Evolutionary conservation across 176 grass and related monocot species (phyloP), one percentile per base, ranked within the genome.

Genomic region (Tuctoria greenei): DNA sequence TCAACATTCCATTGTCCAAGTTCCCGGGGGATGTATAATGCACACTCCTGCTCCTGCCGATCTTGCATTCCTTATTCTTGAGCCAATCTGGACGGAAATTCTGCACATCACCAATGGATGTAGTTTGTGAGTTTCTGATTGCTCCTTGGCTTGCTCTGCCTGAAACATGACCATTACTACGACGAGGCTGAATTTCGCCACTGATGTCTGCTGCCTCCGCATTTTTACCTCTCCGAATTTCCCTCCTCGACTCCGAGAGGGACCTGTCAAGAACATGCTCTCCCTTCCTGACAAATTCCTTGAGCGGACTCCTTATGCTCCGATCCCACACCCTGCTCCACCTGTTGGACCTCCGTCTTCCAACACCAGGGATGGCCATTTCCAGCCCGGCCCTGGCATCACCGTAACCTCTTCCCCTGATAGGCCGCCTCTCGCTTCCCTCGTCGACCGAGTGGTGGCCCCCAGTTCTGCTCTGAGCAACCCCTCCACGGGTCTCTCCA

Each of bases 11-110:
- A 35, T 95, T 88, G 64, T 99, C 95, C 35, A 92, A 61, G 43
- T 99, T 99, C 38, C 91, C 87, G 8, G 95, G 89, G 61, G 95
- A 99, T 0, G 89, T 85, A 16, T 99, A 99, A 85, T 99, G 89
- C n/a, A 95, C 87, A 24, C 91, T 99, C 69, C 91, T 90, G 87
- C 95, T 99, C 82, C 95, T 88, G 45, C 88, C 79, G 68, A 99
- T 87, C 70, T 61, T 89, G 71, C 46, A 80, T 64, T 90, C 89
- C 75, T 74, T 92, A 36, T 80, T 99, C 79, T 43, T 87, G 28
- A 79, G 80, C 82, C 86, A 92, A 67, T 83, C 79, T 4, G 85
- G 5, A 12, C 82, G 82, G 52, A 79, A 58, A 58, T 57, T 86
- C 17, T 69, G 67, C 0, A 39, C 59, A 42, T 86, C 85, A 41